Base-by-base conservation (phyloP, 1,284 basidiomycete species). In the Cryptococcus sp. region DNA sequence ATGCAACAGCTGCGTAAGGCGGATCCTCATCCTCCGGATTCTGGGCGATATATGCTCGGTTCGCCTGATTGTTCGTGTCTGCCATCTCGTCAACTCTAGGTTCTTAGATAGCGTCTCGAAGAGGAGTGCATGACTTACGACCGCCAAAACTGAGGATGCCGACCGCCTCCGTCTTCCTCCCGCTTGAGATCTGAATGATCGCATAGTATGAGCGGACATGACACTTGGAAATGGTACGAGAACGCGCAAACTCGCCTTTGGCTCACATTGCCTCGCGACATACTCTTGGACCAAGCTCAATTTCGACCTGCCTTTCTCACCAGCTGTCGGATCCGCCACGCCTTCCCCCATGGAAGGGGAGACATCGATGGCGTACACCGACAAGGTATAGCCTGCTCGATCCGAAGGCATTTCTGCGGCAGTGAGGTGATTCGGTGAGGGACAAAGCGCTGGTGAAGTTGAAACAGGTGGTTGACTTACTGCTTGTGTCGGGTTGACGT, bases 161-260 rank as follows among this genome's bases (percentile, higher is more conserved):
- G 70, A 91, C 92, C 68, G 90, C 86, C 69, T 95, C 93, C 11
- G 93, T 95, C 81, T 96, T 96, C 46, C 93, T 82, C 5, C 87
- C 89, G 64, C 89, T 86, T 72, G 87, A 91, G 60, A 96, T 91
- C 92, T 93, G 65, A 8, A 45, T 55, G 27, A 59, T 52, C 19
- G 20, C 11, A 17, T 52, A 61, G 52, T 49, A 57, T 39, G 15
- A 27, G 3, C 5, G 27, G 25, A 20, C 19, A 5, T 19, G 40
- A 15, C n/a, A 15, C 27, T 20, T 30, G 41, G 10, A 11, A 43
- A 42, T 15, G 25, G 17, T 10, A 27, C 8, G 19, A 52, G 25
- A 35, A 22, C 15, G 4, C 3, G n/a, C 1, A 30, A 17, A 65
- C 79, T 17, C 58, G 89, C 91, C 87, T 93, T 91, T 65, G 93